Conservation (phyloP, 129 eudicot genomes). For the Chrysanthemum lavandulifolium region DNA sequence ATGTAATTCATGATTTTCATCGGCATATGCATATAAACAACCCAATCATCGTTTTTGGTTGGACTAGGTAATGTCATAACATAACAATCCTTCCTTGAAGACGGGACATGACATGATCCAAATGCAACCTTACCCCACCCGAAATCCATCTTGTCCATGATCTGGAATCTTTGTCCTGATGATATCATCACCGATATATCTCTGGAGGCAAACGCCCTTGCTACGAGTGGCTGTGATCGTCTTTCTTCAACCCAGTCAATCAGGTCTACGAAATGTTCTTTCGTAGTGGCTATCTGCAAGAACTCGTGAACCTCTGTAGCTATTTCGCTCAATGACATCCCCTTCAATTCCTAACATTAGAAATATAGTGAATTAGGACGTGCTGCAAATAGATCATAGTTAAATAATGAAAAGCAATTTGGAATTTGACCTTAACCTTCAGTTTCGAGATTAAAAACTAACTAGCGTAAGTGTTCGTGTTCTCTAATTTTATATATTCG, state of each 20-base stretch:
- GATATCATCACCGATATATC: conserved; percentile 50
- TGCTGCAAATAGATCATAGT: too few species aligned
- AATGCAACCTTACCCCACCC: conserved; percentile 56
- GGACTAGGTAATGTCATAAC: conserved; percentile 67
- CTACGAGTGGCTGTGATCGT: conserved; percentile 36
- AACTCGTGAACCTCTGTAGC: conserved; percentile 44
- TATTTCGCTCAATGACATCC: conserved; percentile 33
- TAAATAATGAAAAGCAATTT: too few species aligned
- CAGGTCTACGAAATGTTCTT: conserved; percentile 58
- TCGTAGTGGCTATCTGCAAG: conserved; percentile 25
- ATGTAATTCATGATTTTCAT: conserved; percentile 34
- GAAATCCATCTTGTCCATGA: conserved; percentile 41
- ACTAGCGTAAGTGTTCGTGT: too few species aligned
- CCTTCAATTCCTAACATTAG: conserved; percentile 23
- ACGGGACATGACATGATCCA: conserved; percentile 55
- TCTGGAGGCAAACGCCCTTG: conserved; percentile 36
- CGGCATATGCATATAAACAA: conserved; percentile 31
- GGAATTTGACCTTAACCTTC: too few species aligned
- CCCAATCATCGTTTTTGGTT: conserved; percentile 42
- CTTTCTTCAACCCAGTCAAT: conserved; percentile 72
- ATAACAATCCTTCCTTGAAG: conserved; percentile 45
- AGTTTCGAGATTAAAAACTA: too few species aligned
- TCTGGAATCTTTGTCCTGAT: conserved; percentile 52
- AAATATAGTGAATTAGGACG: neutral
- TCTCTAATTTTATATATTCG: too few species aligned